Evolutionary conservation across 306 rosid species (phyloP).

Genomic region (Cyclanthera cordifolia): DNA sequence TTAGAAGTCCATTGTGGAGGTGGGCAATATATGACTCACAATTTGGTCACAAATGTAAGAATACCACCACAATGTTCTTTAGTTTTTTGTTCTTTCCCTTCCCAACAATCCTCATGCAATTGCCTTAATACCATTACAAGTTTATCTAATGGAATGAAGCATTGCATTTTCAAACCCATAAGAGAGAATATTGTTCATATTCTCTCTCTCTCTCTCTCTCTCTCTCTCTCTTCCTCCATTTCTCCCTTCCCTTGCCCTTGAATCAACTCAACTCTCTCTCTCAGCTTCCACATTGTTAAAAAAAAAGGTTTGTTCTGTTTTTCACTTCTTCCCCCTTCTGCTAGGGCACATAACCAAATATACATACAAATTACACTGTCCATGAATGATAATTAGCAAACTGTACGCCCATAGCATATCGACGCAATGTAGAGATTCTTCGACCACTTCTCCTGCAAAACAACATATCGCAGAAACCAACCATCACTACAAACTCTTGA

Average conservation of each 20-base stretch:
- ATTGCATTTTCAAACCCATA: neutral
- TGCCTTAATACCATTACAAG: neutral
- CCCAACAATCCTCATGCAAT: constrained; percentile 3
- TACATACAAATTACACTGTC: constrained; percentile 20
- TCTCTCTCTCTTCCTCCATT: neutral
- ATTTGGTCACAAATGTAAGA: constrained; percentile 1
- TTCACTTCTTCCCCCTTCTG: constrained; percentile 19
- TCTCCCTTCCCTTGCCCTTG: neutral
- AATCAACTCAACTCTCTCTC: constrained; percentile 15
- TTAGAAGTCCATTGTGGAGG: neutral
- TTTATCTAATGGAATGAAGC: neutral
- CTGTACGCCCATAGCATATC: constrained; percentile 83
- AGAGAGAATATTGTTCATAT: neutral
- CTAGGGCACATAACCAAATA: constrained; percentile 19
- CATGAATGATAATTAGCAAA: constrained; percentile 42
- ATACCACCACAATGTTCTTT: constrained; percentile 1
- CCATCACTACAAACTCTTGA: neutral
- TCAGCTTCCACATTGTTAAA: constrained; percentile 9
- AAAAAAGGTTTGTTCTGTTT: constrained; percentile 8
- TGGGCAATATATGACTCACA: neutral
- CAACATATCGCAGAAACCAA: constrained; percentile 3
- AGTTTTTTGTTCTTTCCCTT: neutral
- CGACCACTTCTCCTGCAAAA: constrained; percentile 80
- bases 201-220: neutral
- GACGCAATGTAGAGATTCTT: constrained; percentile 89